Base-by-base conservation (phyloP, 2,329 filamentous ascomycete species). In the Aureobasidium sp. region DNA sequence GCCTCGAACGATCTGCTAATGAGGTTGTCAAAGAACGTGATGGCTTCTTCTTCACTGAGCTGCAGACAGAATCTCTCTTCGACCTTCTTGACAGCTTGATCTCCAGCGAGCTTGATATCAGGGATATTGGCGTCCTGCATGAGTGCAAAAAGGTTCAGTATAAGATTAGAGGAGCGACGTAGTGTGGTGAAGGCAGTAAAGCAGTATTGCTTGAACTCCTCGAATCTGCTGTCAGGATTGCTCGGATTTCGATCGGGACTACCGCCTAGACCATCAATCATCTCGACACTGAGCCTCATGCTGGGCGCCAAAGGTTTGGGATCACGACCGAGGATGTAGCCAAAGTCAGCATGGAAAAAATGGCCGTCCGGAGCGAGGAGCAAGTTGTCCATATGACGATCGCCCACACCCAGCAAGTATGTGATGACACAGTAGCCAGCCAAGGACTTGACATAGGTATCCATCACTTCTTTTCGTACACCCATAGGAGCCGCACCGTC, bases 71-170 rank as follows among this genome's bases (percentile, higher is more conserved):
- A 96, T 41, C 94, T 81, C 77, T 99, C 94, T 72, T 94, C 88
- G 5, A 99, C 93, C 77, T 97, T 99, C 68, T 92, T 79, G 17
- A 97, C 93, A 12, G 91, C 92, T 77, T 95, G 95, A 75, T 97
- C 92, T 11, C 65, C 67, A 51, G 71, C 71, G 25, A 96, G 82
- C 63, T 89, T 87, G 70, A 99, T 95, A 69, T 97, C 95, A 0
- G 92, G 94, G 64, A 99, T 96, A 71, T 96, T 96, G 42, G 94
- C 93, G 73, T 97, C 91, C 17, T 96, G 89, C 94, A 99, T 99
- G 63, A 99, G 81, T 70, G 90, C 91, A 74, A 99, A 99, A 48
- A 99, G 75, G 70, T 99, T 99, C 31, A 99, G 81, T 44, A 99
- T 95, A 66, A 99, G 80, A 68, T 93, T 95, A 20, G 88, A 90